A percentile compares a stretch with the other conserved stretches of the same genome.
Conservation (phyloP, 2,329 filamentous ascomycete species). For the Acarospora socialis region DNA sequence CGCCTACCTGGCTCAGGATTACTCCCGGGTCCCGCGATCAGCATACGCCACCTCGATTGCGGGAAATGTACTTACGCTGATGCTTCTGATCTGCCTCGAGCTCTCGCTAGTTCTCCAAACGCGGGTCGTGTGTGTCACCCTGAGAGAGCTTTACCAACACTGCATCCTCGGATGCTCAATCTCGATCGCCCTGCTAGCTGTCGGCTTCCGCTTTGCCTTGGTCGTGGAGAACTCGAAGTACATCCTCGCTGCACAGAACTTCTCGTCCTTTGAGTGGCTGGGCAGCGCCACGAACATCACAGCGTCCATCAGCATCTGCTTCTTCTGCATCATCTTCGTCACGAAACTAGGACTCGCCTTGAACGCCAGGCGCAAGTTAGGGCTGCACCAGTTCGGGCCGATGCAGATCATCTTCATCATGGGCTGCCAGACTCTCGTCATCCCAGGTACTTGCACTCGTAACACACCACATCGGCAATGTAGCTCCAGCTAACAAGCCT, state of each 20-base stretch:
- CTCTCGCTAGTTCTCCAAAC: conserved; percentile 48
- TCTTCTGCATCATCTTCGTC: conserved; percentile 48
- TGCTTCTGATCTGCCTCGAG: conserved; percentile 43
- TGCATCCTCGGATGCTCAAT: conserved; percentile 34
- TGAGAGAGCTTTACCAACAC: conserved; percentile 28
- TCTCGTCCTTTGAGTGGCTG: conserved; percentile 25
- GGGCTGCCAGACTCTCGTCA: conserved; percentile 50
- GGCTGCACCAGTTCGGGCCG: conserved; percentile 46
- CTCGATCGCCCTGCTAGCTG: conserved; percentile 35
- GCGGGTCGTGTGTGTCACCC: conserved; percentile 44
- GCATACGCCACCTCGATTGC: conserved; percentile 35
- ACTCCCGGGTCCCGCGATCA: conserved; percentile 29
- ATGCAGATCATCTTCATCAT: conserved; percentile 56
- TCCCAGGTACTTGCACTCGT: conserved; percentile 39
- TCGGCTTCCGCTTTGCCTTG: conserved; percentile 40
- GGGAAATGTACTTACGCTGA: conserved; percentile 33
- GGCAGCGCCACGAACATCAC: conserved; percentile 34
- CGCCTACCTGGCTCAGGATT: conserved; percentile 42
- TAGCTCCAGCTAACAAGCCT: not conserved
- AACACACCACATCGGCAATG: conserved; percentile 13
- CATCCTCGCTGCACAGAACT: conserved; percentile 22
- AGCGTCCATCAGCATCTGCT: conserved; percentile 43
- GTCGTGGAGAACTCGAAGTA: conserved; percentile 34
- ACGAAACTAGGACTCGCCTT: conserved; percentile 47
- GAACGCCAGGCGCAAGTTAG: conserved; percentile 39